phyloP scores from a whole-genome alignment of 768 basidiomycete genomes.

The Naganishia vaughanmartiniae region DNA sequence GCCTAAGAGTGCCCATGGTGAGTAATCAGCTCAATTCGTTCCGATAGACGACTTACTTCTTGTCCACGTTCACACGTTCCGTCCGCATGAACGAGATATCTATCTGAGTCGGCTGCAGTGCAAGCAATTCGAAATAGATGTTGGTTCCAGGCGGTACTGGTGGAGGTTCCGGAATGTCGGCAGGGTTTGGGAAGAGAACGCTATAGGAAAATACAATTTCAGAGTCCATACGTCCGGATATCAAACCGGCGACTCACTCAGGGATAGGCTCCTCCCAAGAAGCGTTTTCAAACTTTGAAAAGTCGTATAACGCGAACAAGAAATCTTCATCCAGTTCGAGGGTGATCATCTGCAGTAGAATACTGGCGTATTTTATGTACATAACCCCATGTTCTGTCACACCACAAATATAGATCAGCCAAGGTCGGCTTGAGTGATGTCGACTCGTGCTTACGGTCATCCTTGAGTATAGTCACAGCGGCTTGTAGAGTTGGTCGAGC shows the following conservation, averaged over 20 bases:
- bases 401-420: slow-evolving; percentile 25
- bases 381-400: slow-evolving; percentile 88
- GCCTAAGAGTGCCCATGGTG: slow-evolving; percentile 32
- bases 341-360: slow-evolving; percentile 87
- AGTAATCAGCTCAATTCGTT: background rate
- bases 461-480: slow-evolving; percentile 85
- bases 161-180: slow-evolving; percentile 58
- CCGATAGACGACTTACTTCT: slow-evolving; percentile 64
- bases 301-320: slow-evolving; percentile 83
- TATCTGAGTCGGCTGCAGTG: slow-evolving; percentile 88
- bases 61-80: slow-evolving; percentile 85
- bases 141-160: slow-evolving; percentile 61
- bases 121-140: slow-evolving; percentile 91
- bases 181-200: slow-evolving; percentile 68
- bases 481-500: slow-evolving; percentile 84
- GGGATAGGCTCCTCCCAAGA: slow-evolving; percentile 77
- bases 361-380: slow-evolving; percentile 96
- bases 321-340: slow-evolving; percentile 98
- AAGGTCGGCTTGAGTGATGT: background rate
- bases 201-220: slow-evolving; percentile 51
- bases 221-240: slow-evolving; percentile 6
- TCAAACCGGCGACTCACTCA: slow-evolving; percentile 61
- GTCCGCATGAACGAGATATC: slow-evolving; percentile 96
- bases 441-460: slow-evolving; percentile 65
- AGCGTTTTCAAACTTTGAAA: slow-evolving; percentile 84